phyloP scores from a whole-genome alignment of 1,139 yeast genomes.

The Debaryomyces psychrophilus region DNA sequence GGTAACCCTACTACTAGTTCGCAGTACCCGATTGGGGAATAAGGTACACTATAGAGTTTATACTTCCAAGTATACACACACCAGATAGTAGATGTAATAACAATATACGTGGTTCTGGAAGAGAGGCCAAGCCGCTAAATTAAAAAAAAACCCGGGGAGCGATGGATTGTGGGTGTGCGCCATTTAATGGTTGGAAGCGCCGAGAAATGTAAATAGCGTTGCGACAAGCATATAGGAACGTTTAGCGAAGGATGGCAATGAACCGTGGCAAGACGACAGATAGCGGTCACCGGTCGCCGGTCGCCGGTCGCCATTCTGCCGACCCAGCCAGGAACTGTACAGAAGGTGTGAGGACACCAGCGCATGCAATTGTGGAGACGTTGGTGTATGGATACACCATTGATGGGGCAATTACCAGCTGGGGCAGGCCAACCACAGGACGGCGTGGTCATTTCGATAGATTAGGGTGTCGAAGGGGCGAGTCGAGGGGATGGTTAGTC shows the following conservation, averaged over 20 bases:
- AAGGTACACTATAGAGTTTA: neutral
- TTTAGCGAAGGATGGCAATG: neutral
- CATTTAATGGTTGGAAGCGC: neutral
- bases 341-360: too few species aligned
- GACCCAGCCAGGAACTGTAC: neutral
- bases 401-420: too few species aligned
- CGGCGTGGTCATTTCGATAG: too few species aligned
- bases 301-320: neutral
- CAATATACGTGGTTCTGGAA: neutral
- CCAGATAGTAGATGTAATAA: neutral
- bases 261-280: neutral
- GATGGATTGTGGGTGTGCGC: neutral
- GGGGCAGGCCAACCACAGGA: too few species aligned
- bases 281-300: too few species aligned
- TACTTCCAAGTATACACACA: neutral
- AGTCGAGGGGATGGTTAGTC: too few species aligned
- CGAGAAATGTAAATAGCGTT: neutral
- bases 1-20: neutral
- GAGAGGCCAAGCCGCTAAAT: neutral
- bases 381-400: too few species aligned
- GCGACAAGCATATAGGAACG: neutral
- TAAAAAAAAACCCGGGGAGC: constrained; percentile 1
- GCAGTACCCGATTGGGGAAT: neutral
- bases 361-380: too few species aligned
- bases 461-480: too few species aligned